Percentiles rank a stretch among this genome's conserved stretches.
These are phyloP conservation scores for Tetradesmus obliquus DNA, from an alignment of 139 green algal genomes.

Conservation along the genomic window DNA sequence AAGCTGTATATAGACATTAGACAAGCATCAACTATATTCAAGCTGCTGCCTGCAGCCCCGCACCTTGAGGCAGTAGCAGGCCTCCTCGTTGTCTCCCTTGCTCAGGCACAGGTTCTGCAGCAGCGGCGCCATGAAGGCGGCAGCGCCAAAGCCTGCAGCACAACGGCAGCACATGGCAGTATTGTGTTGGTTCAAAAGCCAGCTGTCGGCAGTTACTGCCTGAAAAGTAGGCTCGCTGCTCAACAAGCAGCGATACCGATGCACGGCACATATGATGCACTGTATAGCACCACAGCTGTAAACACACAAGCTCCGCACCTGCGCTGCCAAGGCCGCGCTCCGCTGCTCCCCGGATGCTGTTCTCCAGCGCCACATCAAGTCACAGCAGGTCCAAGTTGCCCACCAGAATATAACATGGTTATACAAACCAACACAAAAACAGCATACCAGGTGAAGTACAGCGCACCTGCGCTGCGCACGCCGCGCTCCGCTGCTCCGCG, in stretches of 20 bases:
- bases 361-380: conserved; percentile 95
- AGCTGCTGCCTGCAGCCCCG: conserved; percentile 52
- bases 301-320: neutral
- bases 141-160: conserved; percentile 71
- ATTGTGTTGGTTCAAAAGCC: neutral
- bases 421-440: neutral
- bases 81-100: conserved; percentile 95
- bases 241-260: neutral
- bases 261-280: neutral
- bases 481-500: conserved; percentile 56
- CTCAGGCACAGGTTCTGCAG: conserved; percentile 97
- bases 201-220: neutral
- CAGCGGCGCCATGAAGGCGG: conserved; percentile 89
- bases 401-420: neutral
- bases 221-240: neutral
- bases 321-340: conserved; percentile 51
- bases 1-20: no score
- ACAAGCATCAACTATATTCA: neutral
- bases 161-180: neutral
- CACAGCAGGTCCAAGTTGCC: conserved; percentile 92
- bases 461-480: conserved; percentile 32
- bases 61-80: conserved; percentile 96
- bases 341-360: conserved; percentile 58
- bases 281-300: neutral
- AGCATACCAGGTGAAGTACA: no score